A percentile compares a stretch with the other conserved stretches of the same genome.
Evolutionary conservation across 805 yeast genomes (phyloP).

Genomic region (Saturnispora dispora): DNA sequence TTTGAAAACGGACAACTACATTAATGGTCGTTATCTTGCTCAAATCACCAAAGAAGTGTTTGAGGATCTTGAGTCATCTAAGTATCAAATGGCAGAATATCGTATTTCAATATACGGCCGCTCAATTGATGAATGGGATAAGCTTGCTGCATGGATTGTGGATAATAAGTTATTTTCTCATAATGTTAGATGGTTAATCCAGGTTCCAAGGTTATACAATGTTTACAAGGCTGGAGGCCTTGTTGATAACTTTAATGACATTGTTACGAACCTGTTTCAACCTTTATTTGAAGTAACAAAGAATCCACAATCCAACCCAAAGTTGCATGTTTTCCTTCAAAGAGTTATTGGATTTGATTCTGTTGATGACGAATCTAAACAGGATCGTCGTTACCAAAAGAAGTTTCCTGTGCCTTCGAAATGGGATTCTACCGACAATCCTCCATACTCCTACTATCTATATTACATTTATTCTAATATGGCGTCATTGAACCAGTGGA

Average conservation of each 20-base stretch:
- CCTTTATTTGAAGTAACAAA: constrained; percentile 87
- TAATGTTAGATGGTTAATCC: constrained; percentile 95
- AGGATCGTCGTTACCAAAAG: constrained; percentile 71
- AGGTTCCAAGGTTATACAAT: constrained; percentile 89
- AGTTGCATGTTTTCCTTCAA: constrained; percentile 76
- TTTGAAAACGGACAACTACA: constrained; percentile 88
- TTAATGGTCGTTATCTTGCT: constrained; percentile 81
- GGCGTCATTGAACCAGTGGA: constrained; percentile 77
- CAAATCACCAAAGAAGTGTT: constrained; percentile 91
- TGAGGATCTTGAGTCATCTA: constrained; percentile 87
- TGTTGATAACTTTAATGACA: constrained; percentile 64
- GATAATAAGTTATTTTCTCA: constrained; percentile 87
- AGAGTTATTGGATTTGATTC: constrained; percentile 97
- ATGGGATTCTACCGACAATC: constrained; percentile 75
- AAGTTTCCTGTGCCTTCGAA: constrained; percentile 79
- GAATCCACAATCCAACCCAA: constrained; percentile 84
- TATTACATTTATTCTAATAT: constrained; percentile 84
- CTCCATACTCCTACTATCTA: constrained; percentile 95
- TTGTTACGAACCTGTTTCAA: constrained; percentile 67
- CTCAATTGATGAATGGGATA: constrained; percentile 87
- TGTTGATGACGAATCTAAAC: constrained; percentile 95
- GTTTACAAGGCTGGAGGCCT: constrained; percentile 71
- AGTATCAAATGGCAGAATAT: constrained; percentile 96
- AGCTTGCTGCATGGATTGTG: constrained; percentile 87
- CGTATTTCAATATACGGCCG: constrained; percentile 94